Conservation (phyloP, 2,329 filamentous ascomycete species). For the Lasiodiplodia sp. region DNA sequence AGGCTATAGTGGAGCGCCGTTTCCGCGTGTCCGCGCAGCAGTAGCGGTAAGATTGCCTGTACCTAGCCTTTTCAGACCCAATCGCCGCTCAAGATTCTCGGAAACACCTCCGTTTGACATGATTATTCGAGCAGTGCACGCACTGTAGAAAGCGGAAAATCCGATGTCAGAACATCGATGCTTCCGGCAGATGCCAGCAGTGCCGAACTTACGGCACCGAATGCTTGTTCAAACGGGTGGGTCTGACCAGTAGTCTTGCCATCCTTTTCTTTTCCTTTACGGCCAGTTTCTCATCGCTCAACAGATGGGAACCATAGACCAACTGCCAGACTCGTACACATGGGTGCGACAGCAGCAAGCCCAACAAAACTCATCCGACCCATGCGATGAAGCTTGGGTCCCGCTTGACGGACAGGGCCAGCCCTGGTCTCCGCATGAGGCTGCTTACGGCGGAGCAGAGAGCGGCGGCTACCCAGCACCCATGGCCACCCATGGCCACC, state of each 20-base stretch:
- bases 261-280: not conserved
- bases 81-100: not conserved
- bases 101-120: not conserved
- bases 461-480: not conserved
- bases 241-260: not conserved
- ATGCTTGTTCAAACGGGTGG: constrained; percentile 15
- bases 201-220: constrained; percentile 2
- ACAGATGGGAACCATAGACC: not conserved
- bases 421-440: constrained; percentile 5
- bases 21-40: not conserved
- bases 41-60: constrained; percentile 1
- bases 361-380: not conserved
- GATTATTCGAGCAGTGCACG: not conserved
- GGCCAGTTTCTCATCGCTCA: not conserved
- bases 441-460: constrained; percentile 8
- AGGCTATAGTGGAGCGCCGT: not conserved
- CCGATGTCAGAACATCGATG: not conserved
- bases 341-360: not conserved
- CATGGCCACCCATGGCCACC: not conserved
- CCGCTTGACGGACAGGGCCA: not conserved
- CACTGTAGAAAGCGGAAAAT: constrained; percentile 23
- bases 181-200: not conserved
- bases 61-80: not conserved
- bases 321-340: not conserved
- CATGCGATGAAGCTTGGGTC: not conserved